These are phyloP conservation scores for Boletus sensibilis DNA, from an alignment of 768 basidiomycete species.

Conservation along the genomic window DNA sequence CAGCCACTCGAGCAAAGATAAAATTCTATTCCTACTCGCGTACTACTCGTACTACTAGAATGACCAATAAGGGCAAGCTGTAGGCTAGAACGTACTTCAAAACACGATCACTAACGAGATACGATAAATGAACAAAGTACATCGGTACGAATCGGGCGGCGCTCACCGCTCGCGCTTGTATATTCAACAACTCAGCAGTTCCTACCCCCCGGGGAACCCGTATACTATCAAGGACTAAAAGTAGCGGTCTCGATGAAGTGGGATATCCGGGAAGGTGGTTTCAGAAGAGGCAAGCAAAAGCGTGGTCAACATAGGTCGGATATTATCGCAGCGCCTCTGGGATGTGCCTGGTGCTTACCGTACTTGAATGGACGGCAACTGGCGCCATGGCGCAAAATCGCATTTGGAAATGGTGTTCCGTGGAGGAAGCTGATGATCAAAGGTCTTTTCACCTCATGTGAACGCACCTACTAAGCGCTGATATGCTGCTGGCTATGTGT, in stretches of 20 bases:
- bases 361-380: conserved; percentile 31
- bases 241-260: conserved; percentile 25
- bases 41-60: no score
- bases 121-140: no score
- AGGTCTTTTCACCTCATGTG: conserved; percentile 33
- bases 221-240: conserved; percentile 17
- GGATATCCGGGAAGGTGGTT: conserved; percentile 12
- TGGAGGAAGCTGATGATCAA: conserved; percentile 25
- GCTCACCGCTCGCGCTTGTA: no score
- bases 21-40: no score
- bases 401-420: conserved; percentile 25
- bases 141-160: no score
- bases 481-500: conserved; percentile 28
- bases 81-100: no score
- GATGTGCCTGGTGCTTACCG: conserved; percentile 27
- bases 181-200: conserved; percentile 5
- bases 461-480: conserved; percentile 33
- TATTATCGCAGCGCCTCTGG: conserved; percentile 28
- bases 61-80: no score
- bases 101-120: no score
- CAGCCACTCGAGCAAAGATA: no score
- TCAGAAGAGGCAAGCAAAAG: conserved; percentile 23
- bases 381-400: conserved; percentile 21
- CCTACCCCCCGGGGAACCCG: conserved; percentile 16
- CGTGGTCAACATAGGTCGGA: conserved; percentile 30